Conservation (phyloP, 2,329 filamentous ascomycete species). For the Neonectria hederae region DNA sequence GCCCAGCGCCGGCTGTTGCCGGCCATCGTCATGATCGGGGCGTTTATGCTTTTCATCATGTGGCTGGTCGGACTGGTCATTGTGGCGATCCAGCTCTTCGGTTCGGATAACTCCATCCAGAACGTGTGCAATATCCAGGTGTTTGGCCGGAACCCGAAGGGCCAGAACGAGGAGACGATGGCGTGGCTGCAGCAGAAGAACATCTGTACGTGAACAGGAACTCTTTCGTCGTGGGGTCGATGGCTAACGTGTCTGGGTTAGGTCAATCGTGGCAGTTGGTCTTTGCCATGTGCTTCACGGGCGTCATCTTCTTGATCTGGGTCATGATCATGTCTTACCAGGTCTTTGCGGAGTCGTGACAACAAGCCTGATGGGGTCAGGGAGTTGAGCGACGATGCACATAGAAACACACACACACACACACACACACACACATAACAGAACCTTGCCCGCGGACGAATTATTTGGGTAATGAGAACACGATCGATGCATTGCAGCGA, state of each 20-base stretch:
- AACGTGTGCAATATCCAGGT: constrained; percentile 68
- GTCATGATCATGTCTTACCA: constrained; percentile 75
- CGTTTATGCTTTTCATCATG: constrained; percentile 73
- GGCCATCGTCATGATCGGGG: constrained; percentile 69
- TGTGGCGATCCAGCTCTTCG: constrained; percentile 70
- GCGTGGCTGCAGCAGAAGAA: constrained; percentile 71
- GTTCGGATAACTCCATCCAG: constrained; percentile 66
- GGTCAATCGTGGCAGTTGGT: constrained; percentile 72
- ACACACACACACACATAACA: not conserved
- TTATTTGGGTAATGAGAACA: constrained; percentile 12
- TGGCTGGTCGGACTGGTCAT: constrained; percentile 74
- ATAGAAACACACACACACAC: not conserved
- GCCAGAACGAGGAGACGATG: constrained; percentile 63
- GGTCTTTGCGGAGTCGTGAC: constrained; percentile 62
- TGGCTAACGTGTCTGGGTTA: constrained; percentile 42
- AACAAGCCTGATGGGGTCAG: too few relatives aligned
- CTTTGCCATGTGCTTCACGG: constrained; percentile 70
- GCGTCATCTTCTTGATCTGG: constrained; percentile 70
- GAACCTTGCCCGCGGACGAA: not conserved
- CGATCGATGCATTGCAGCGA: constrained; percentile 7
- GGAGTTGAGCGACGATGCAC: not conserved
- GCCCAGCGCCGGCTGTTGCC: constrained; percentile 68
- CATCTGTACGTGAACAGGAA: constrained; percentile 63
- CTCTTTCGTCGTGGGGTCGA: rapidly evolving
- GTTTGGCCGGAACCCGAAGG: constrained; percentile 59